Percentiles rank a stretch among this genome's conserved stretches.
phyloP scores from a whole-genome alignment of 495 filamentous ascomycete genomes.

The Talaromyces nanjingensis region DNA sequence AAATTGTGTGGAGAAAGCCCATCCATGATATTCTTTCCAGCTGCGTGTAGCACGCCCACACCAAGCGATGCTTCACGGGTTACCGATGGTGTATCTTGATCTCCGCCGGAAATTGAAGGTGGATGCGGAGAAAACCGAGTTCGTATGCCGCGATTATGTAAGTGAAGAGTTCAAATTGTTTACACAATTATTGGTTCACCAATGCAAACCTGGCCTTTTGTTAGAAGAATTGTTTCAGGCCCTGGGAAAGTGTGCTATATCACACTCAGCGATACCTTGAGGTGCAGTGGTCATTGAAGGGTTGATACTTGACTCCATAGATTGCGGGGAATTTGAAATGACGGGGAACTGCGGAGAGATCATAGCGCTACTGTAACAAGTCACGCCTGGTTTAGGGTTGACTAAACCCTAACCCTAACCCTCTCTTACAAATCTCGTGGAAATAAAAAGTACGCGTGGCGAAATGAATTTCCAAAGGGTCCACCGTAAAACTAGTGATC shows the following conservation, averaged over 20 bases:
- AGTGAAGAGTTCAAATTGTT: not conserved
- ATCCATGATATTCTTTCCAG: not conserved
- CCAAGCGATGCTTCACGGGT: too few relatives aligned
- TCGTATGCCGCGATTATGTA: not conserved
- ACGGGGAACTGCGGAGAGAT: not conserved
- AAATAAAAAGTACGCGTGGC: too few relatives aligned
- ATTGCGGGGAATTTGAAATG: not conserved
- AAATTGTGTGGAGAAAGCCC: not conserved
- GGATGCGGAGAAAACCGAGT: not conserved
- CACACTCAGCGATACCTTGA: too few relatives aligned
- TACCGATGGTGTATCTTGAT: not conserved
- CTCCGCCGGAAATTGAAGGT: not conserved
- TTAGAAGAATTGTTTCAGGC: not conserved
- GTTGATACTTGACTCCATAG: not conserved
- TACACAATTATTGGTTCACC: too few relatives aligned
- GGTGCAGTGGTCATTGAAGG: not conserved
- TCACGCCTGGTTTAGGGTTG: too few relatives aligned
- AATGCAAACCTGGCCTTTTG: too few relatives aligned
- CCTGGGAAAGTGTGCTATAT: not conserved
- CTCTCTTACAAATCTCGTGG: too few relatives aligned
- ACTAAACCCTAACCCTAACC: too few relatives aligned
- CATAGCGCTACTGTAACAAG: not conserved
- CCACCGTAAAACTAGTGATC: too few relatives aligned
- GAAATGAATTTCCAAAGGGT: too few relatives aligned
- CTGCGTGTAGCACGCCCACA: not conserved